phyloP scores from a whole-genome alignment of 2,329 filamentous ascomycete species.

The Pyricularia sp. region DNA sequence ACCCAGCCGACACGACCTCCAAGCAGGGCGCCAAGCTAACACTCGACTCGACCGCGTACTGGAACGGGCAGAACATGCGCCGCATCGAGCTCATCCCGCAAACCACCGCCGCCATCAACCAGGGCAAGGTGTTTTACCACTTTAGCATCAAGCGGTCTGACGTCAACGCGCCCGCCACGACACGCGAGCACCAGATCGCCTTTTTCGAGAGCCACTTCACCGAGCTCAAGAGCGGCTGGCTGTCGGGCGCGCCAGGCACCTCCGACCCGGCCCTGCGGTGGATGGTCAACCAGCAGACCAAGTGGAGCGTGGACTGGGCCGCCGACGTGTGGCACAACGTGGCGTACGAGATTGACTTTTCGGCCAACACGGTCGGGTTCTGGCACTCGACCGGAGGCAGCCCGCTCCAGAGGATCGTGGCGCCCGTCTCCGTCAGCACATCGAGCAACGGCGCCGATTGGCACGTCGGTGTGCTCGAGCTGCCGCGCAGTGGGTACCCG shows the following conservation, averaged over 20 bases:
- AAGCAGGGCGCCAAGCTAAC: slow-evolving; percentile 62
- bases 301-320: slow-evolving; percentile 54
- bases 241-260: slow-evolving; percentile 34
- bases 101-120: slow-evolving; percentile 53
- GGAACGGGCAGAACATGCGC: slow-evolving; percentile 65
- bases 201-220: slow-evolving; percentile 65
- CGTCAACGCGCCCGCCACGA: slow-evolving; percentile 50
- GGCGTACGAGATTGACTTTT: slow-evolving; percentile 65
- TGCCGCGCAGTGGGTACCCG: slow-evolving; percentile 46
- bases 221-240: slow-evolving; percentile 61
- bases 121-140: slow-evolving; percentile 63
- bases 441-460: slow-evolving; percentile 62
- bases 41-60: slow-evolving; percentile 53
- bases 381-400: slow-evolving; percentile 59
- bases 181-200: slow-evolving; percentile 46
- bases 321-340: slow-evolving; percentile 66
- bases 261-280: slow-evolving; percentile 51
- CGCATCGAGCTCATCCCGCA: slow-evolving; percentile 67
- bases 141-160: slow-evolving; percentile 54
- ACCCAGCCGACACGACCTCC: slow-evolving; percentile 51
- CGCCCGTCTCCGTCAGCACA: slow-evolving; percentile 49
- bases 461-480: slow-evolving; percentile 61
- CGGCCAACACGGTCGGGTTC: slow-evolving; percentile 50
- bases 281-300: slow-evolving; percentile 48
- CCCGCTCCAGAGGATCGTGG: slow-evolving; percentile 46